phyloP scores from a whole-genome alignment of 345 rosid species.

The Melastoma malabathricum region DNA sequence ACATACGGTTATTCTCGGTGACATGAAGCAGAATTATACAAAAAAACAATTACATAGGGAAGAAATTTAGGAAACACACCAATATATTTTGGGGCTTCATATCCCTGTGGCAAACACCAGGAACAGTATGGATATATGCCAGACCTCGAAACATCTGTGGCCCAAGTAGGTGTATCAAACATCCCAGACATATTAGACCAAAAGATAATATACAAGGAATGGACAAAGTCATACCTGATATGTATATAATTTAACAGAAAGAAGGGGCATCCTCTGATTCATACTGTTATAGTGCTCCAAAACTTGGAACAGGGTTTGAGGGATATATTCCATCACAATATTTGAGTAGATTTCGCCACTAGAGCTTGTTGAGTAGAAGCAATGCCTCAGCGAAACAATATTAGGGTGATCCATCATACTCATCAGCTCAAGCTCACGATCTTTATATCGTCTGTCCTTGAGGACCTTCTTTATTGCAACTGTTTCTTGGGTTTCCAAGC shows the following conservation, averaged over 20 bases:
- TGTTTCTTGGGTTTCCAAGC: constrained; percentile 77
- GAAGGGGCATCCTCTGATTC: constrained; percentile 68
- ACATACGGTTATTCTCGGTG: too few relatives aligned
- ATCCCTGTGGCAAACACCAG: constrained; percentile 32
- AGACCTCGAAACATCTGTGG: constrained; percentile 25
- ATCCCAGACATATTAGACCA: background rate
- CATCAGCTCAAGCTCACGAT: constrained; percentile 70
- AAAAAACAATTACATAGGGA: background rate
- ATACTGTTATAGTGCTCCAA: constrained; percentile 44
- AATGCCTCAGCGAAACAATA: constrained; percentile 66
- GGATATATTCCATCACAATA: constrained; percentile 81
- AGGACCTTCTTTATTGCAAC: constrained; percentile 83
- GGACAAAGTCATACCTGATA: constrained; percentile 44
- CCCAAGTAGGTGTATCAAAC: constrained; percentile 4
- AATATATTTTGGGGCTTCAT: constrained; percentile 30
- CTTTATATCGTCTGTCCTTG: constrained; percentile 69
- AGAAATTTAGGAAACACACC: constrained; percentile 7
- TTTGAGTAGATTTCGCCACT: constrained; percentile 65
- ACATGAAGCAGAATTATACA: too few relatives aligned
- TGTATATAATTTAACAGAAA: constrained; percentile 64
- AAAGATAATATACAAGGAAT: background rate
- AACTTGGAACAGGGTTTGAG: constrained; percentile 55
- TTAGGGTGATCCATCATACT: constrained; percentile 78
- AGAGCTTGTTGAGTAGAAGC: constrained; percentile 73
- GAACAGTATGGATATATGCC: constrained; percentile 24